These are phyloP conservation scores for Protea cynaroides DNA, from an alignment of 164 flowering plant genomes.

Conservation along the genomic window DNA sequence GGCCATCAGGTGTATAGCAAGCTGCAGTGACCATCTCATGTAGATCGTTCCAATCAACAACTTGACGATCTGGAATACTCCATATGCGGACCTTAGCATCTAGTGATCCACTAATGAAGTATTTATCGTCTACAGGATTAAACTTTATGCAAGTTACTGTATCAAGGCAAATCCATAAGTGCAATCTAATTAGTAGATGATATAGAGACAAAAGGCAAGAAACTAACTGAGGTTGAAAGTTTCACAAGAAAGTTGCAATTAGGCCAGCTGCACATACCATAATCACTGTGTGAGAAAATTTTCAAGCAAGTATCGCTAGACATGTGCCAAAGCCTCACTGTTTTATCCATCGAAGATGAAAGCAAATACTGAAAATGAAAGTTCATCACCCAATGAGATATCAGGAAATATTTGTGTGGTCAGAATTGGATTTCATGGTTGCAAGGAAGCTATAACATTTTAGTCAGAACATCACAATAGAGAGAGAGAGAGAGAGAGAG, in stretches of 20 bases:
- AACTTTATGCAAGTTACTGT: slow-evolving; percentile 99
- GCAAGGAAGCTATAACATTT: not conserved
- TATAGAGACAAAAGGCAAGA: not conserved
- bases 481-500: too few relatives aligned
- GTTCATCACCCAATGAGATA: slow-evolving; percentile 1
- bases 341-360: slow-evolving; percentile 99
- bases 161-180: slow-evolving; percentile 22
- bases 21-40: slow-evolving; percentile 99
- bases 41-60: slow-evolving; percentile 96
- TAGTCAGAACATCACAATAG: too few relatives aligned
- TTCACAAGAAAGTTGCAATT: not conserved
- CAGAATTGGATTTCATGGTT: not conserved
- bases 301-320: slow-evolving; percentile 79
- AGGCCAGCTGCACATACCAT: slow-evolving; percentile 48
- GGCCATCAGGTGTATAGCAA: slow-evolving; percentile 97
- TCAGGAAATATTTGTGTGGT: not conserved
- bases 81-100: slow-evolving; percentile 98
- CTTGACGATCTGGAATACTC: slow-evolving; percentile 95
- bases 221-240: not conserved
- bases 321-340: slow-evolving; percentile 93
- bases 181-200: slow-evolving; percentile 13
- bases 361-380: slow-evolving; percentile 65
- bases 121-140: slow-evolving; percentile 94
- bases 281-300: slow-evolving; percentile 89
- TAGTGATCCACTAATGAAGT: slow-evolving; percentile 96